A percentile compares a stretch with the other conserved stretches of the same genome.
Evolutionary conservation across 805 yeast genomes (phyloP).

Genomic region (Candida incommunis): DNA sequence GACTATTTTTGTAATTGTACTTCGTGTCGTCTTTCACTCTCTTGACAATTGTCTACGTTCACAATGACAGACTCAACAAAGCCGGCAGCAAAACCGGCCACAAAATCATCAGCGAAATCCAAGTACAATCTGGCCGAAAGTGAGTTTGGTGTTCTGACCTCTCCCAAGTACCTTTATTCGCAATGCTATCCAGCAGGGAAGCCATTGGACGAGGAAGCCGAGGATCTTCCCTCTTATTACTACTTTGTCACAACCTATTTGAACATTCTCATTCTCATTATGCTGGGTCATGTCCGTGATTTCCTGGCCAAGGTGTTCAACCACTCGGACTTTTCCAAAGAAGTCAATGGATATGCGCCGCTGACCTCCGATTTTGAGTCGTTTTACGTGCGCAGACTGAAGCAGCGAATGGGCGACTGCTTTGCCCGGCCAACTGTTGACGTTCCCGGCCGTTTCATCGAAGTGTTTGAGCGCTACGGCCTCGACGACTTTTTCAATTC

Average conservation of each 20-base stretch:
- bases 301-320: conserved; percentile 66
- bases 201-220: conserved; percentile 39
- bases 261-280: conserved; percentile 68
- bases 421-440: conserved; percentile 95
- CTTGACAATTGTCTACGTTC: no score
- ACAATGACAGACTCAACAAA: conserved; percentile 13
- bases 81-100: conserved; percentile 10
- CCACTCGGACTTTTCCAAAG: conserved; percentile 48
- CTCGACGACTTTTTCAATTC: conserved; percentile 41
- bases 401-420: conserved; percentile 83
- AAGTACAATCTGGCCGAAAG: conserved; percentile 25
- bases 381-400: conserved; percentile 85
- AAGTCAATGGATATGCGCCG: conserved; percentile 86
- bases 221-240: conserved; percentile 80
- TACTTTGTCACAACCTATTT: conserved; percentile 72
- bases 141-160: conserved; percentile 63
- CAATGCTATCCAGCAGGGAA: conserved; percentile 41
- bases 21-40: no score
- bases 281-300: conserved; percentile 84
- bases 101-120: conserved; percentile 3
- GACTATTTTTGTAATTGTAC: no score
- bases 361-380: conserved; percentile 89
- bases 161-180: conserved; percentile 47
- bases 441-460: conserved; percentile 87
- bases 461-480: conserved; percentile 55